Evolutionary conservation across 179 eudicot species (phyloP), one percentile per base, ranked within the genome.

Genomic region (Carnegiea gigantea): DNA sequence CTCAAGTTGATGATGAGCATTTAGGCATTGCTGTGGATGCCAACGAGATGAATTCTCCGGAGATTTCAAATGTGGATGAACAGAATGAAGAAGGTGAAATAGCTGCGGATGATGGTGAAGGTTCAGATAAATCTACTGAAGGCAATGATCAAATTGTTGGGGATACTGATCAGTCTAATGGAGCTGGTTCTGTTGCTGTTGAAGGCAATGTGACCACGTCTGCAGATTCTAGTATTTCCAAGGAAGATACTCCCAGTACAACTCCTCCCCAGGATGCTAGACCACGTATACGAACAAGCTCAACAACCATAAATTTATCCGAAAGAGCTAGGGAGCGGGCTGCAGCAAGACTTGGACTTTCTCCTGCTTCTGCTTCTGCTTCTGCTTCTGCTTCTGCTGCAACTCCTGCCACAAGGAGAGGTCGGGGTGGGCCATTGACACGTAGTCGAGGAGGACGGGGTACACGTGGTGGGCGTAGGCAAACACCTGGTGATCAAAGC

Each of bases 241-340:
- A 78, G 73, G 88, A 92, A 80, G 89, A 73, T 85, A 83, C 71
- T 54, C 62, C 89, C 14, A 79, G 77, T 80, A 67, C 79, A 43
- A 10, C 87, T 15, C 40, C 83, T 65, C 86, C 80, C 65, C 73
- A 83, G 21, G 87, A 87, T 30, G 89, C 82, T 73, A 78, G 87
- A 81, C 75, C 76, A 60, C 86, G 87, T 80, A 81, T 75, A 49
- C 81, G 79, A 70, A 70, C 75, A 65, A 84, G 84, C 78, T 83
- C 92, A 76, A 93, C 88, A 4, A 93, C 95, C 13, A 91, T 94
- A 14, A 90, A 89, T 85, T 73, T 92, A 77, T 24, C 48, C 17
- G 92, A 86, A 78, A 90, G 97, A 80, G 98, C 98, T 44, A 89
- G 70, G 83, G 86, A 79, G 83, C 85, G 89, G 79, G 83, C 92